phyloP scores from a whole-genome alignment of 1,139 yeast species.

The Debaryomyces psychrophilus region DNA sequence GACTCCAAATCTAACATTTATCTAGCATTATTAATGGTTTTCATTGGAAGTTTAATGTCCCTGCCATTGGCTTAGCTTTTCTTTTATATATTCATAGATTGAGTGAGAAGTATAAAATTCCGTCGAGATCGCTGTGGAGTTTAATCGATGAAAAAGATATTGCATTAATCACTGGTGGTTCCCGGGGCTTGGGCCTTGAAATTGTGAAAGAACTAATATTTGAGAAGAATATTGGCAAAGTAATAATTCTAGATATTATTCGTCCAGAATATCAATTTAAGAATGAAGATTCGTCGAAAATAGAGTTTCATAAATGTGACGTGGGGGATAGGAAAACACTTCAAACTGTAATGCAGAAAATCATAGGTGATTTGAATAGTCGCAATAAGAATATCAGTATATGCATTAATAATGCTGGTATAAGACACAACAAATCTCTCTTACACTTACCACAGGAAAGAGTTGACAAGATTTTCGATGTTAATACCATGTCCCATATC shows the following conservation, averaged over 20 bases:
- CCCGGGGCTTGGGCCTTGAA: constrained; percentile 60
- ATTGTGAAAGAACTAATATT: constrained; percentile 39
- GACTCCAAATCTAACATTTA: background rate
- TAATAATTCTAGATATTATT: constrained; percentile 52
- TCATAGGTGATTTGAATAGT: constrained; percentile 32
- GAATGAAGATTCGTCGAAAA: constrained; percentile 14
- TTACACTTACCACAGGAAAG: constrained; percentile 35
- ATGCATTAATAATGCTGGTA: constrained; percentile 76
- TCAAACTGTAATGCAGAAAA: constrained; percentile 19
- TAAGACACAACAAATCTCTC: constrained; percentile 53
- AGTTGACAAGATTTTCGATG: constrained; percentile 44
- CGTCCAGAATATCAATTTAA: constrained; percentile 26
- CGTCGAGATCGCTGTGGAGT: constrained; percentile 15
- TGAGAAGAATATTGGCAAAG: constrained; percentile 33
- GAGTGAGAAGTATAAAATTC: constrained; percentile 5
- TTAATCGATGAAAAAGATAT: constrained; percentile 25
- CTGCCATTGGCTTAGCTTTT: background rate
- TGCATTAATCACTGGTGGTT: constrained; percentile 68
- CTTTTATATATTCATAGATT: background rate
- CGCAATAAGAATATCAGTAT: constrained; percentile 47
- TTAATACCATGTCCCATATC: constrained; percentile 62
- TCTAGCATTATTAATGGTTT: background rate
- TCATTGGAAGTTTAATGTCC: background rate
- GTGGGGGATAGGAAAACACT: constrained; percentile 43
- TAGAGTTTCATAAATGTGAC: constrained; percentile 51